phyloP scores from a whole-genome alignment of 2,329 filamentous ascomycete species.

The Leptographium wingfieldii region DNA sequence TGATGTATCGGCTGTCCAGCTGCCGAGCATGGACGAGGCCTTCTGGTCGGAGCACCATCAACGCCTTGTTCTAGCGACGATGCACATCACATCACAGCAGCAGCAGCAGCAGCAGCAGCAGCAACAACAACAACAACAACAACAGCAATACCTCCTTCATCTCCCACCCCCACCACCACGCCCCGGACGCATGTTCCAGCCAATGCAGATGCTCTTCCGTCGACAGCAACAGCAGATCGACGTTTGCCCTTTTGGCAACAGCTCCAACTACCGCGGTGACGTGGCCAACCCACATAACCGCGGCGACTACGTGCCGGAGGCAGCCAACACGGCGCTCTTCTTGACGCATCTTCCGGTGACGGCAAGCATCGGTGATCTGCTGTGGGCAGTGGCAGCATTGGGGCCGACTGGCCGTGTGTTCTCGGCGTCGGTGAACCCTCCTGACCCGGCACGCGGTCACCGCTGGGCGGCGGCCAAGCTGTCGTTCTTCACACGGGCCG shows the following conservation, averaged over 20 bases:
- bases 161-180: neutral
- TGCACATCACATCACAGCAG: too few relatives aligned
- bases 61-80: too few relatives aligned
- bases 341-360: slow-evolving; percentile 9
- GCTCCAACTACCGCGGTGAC: slow-evolving; percentile 11
- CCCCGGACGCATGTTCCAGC: slow-evolving; percentile 5
- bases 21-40: too few relatives aligned
- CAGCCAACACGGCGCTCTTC: slow-evolving; percentile 10
- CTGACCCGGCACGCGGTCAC: slow-evolving; percentile 9
- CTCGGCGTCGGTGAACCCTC: slow-evolving; percentile 8
- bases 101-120: too few relatives aligned
- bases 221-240: too few relatives aligned
- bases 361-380: slow-evolving; percentile 6
- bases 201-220: slow-evolving; percentile 10
- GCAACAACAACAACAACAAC: too few relatives aligned
- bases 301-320: slow-evolving; percentile 9
- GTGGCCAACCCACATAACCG: slow-evolving; percentile 11
- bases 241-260: too few relatives aligned
- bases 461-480: slow-evolving; percentile 10
- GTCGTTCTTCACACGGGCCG: slow-evolving; percentile 7
- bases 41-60: too few relatives aligned
- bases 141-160: too few relatives aligned
- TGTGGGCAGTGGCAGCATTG: slow-evolving; percentile 5
- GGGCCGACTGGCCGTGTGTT: slow-evolving; percentile 11
- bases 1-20: too few relatives aligned